These are phyloP conservation scores for Fraxinus greggii DNA, from an alignment of 305 asterid genomes.

Conservation along the genomic window DNA sequence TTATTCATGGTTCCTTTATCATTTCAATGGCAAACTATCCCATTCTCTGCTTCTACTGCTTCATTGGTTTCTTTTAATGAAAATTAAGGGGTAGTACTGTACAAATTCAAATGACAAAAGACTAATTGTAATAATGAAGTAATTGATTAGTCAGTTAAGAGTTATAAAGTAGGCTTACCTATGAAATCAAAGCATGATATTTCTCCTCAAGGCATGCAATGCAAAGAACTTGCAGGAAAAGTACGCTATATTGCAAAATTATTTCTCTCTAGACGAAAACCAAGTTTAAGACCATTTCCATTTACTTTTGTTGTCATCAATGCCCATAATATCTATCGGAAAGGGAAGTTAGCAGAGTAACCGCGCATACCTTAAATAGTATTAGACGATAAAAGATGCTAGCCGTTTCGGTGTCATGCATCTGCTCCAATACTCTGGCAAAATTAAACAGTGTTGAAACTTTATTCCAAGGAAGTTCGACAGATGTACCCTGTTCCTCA, in stretches of 20 bases:
- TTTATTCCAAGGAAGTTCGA: constrained; percentile 88
- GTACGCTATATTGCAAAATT: neutral
- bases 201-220: constrained; percentile 15
- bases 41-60: constrained; percentile 14
- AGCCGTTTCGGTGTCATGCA: constrained; percentile 76
- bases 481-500: constrained; percentile 68
- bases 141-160: constrained; percentile 2
- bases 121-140: neutral
- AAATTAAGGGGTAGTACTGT: neutral
- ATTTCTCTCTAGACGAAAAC: neutral
- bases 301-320: neutral
- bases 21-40: constrained; percentile 17
- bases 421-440: constrained; percentile 85
- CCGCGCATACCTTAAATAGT: constrained; percentile 64
- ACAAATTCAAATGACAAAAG: constrained; percentile 17
- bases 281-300: constrained; percentile 8
- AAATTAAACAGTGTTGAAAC: constrained; percentile 81
- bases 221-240: constrained; percentile 11
- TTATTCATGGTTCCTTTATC: constrained; percentile 8
- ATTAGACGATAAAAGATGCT: constrained; percentile 79
- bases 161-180: constrained; percentile 1
- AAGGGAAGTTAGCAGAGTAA: constrained; percentile 18
- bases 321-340: constrained; percentile 14
- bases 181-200: neutral
- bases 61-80: constrained; percentile 6